Evolutionary conservation across 768 basidiomycete genomes (phyloP), one percentile per base, ranked within the genome.

Genomic region (Tubosaeta sp.): DNA sequence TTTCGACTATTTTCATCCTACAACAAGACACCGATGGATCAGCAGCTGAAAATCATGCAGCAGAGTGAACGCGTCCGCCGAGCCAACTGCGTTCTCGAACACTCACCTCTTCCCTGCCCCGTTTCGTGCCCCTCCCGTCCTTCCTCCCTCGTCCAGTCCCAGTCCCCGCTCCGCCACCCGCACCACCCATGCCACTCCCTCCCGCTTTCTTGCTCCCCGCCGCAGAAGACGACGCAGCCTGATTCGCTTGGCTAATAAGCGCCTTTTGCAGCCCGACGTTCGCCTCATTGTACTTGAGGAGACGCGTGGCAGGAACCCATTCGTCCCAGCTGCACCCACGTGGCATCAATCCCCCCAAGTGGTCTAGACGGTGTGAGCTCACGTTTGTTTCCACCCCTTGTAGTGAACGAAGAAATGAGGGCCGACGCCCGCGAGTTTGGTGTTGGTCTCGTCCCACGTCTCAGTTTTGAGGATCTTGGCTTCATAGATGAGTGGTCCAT

Each of bases 321-420:
- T 98, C 95, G 72, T 97, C 94, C 93, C 94, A 97, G 55, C 93
- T 95, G 38, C 37, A 38, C 26, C 4, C 27, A 4, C 27, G 27
- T 4, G 27, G 8, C 8, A 29, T 29, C 5, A 5, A 4, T 4
- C 5, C 27, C 27, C 8, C 27, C 27, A 29, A 4, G 27, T 29
- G 8, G 27, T 29, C 27, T 4, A 4, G 27, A 29, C 5, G 27
- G 27, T 5, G 25, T n/a, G 49, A 19, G 74, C 82, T 59, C 66
- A 95, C 92, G 91, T 95, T 69, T 92, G 89, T 68, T 97, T 99
- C 97, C 97, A 99, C 9, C 97, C 97, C 71, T 97, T 97, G 78
- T 99, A 99, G 69, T 99, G 97, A 35, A 99, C 95, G 55, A 89
- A 86, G 71, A 91, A 97, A 62, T 95, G 91, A 4, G 83, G 81